Conservation (phyloP, 768 basidiomycete species). For the Amanita rubescens region DNA sequence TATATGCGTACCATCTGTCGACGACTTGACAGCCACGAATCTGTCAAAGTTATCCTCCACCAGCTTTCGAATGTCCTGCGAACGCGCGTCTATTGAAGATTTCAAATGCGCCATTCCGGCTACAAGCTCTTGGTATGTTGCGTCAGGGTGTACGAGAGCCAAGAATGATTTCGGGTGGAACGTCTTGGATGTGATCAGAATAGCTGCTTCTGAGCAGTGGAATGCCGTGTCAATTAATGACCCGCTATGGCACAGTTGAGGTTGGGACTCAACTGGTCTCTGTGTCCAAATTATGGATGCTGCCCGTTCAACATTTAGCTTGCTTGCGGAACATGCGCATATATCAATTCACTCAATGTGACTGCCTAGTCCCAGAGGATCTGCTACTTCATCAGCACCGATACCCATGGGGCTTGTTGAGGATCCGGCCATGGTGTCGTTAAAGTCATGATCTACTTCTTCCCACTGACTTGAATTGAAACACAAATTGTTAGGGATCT, state of each 20-base stretch:
- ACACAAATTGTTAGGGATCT: not conserved
- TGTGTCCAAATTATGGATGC: conserved; percentile 61
- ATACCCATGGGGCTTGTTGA: conserved; percentile 38
- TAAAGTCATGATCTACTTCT: conserved; percentile 78
- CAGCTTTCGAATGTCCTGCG: conserved; percentile 88
- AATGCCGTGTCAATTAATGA: conserved; percentile 7
- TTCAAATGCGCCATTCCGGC: conserved; percentile 68
- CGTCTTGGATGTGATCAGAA: conserved; percentile 84
- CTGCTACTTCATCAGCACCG: conserved; percentile 33
- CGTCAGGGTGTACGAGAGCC: conserved; percentile 87
- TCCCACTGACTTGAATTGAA: conserved; percentile 67
- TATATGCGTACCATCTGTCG: conserved; percentile 74
- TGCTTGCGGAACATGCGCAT: not conserved
- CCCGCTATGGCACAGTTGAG: conserved; percentile 18
- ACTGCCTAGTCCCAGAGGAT: conserved; percentile 73
- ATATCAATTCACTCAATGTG: conserved; percentile 43
- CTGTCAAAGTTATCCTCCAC: conserved; percentile 98
- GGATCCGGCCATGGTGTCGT: conserved; percentile 66
- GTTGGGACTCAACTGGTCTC: conserved; percentile 55
- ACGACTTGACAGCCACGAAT: conserved; percentile 95
- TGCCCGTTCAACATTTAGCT: conserved; percentile 17
- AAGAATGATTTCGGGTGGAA: conserved; percentile 96
- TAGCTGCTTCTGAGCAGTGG: conserved; percentile 54
- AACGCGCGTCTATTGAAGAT: conserved; percentile 79
- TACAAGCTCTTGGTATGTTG: conserved; percentile 87